Evolutionary conservation across 2,329 filamentous ascomycete genomes (phyloP).

Genomic region (Fusarium decemcellulare): DNA sequence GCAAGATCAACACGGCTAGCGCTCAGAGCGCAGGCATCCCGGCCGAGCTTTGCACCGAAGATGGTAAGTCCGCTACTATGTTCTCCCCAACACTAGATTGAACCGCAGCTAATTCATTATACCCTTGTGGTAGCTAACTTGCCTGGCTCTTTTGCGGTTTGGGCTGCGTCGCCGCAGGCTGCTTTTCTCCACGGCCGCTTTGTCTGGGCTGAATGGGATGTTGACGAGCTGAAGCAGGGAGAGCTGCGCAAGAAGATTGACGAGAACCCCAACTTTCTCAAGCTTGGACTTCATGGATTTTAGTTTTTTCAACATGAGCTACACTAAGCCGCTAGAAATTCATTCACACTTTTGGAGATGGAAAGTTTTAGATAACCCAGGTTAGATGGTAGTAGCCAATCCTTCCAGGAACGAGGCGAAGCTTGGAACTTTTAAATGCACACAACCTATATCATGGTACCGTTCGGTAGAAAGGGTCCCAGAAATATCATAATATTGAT

Average conservation of each 20-base stretch:
- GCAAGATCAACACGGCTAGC: background rate
- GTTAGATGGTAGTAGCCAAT: too few relatives aligned
- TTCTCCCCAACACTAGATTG: too few relatives aligned
- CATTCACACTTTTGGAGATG: too few relatives aligned
- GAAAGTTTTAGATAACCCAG: too few relatives aligned
- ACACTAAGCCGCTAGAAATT: too few relatives aligned
- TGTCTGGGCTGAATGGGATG: slow-evolving; percentile 22
- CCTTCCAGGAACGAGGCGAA: too few relatives aligned
- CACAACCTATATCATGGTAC: too few relatives aligned
- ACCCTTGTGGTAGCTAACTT: slow-evolving; percentile 6
- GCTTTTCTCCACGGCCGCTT: slow-evolving; percentile 24
- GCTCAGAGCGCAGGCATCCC: background rate
- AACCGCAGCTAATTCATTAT: background rate
- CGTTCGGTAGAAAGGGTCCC: too few relatives aligned
- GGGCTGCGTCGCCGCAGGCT: slow-evolving; percentile 21
- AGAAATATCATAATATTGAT: too few relatives aligned
- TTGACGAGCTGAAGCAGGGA: slow-evolving; percentile 11
- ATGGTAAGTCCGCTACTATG: background rate
- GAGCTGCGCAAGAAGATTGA: slow-evolving; percentile 7
- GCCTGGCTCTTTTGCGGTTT: slow-evolving; percentile 17
- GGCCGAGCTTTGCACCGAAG: background rate
- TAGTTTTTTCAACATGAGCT: background rate
- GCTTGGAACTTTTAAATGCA: too few relatives aligned
- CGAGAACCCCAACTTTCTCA: background rate
- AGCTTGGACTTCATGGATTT: slow-evolving; percentile 3